These are phyloP conservation scores for Bipolaris sorokiniana DNA, from an alignment of 2,329 filamentous ascomycete genomes.

Conservation along the genomic window DNA sequence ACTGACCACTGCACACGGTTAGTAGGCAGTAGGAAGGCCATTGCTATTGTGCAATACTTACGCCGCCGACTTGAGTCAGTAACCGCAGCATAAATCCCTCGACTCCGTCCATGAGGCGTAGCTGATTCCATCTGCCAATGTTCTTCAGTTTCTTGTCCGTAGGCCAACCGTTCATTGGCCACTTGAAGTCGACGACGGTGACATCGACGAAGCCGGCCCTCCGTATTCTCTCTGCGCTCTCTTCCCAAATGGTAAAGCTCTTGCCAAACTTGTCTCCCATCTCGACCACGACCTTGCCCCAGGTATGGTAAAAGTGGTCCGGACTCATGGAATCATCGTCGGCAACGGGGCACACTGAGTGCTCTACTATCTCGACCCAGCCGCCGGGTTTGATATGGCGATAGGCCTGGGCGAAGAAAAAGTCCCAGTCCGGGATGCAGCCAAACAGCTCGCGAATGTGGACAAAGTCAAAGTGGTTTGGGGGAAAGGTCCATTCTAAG, in stretches of 20 bases:
- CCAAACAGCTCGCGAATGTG: slow-evolving; percentile 56
- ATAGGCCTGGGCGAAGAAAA: slow-evolving; percentile 49
- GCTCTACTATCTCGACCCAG: slow-evolving; percentile 53
- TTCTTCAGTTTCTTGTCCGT: slow-evolving; percentile 42
- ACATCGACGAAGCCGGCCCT: slow-evolving; percentile 46
- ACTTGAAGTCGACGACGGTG: slow-evolving; percentile 39
- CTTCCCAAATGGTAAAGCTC: slow-evolving; percentile 45
- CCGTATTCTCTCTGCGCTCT: slow-evolving; percentile 41
- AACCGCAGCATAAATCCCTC: slow-evolving; percentile 48
- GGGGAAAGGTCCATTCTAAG: slow-evolving; percentile 50
- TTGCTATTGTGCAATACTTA: slow-evolving; percentile 18
- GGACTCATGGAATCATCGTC: slow-evolving; percentile 50
- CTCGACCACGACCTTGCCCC: slow-evolving; percentile 44
- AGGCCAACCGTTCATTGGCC: slow-evolving; percentile 48
- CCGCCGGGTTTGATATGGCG: slow-evolving; percentile 50
- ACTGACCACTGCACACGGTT: slow-evolving; percentile 36
- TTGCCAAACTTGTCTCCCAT: slow-evolving; percentile 50
- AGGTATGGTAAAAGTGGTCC: slow-evolving; percentile 47
- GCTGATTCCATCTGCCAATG: slow-evolving; percentile 47
- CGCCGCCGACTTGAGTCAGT: slow-evolving; percentile 44
- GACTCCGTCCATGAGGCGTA: slow-evolving; percentile 45
- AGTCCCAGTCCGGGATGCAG: slow-evolving; percentile 55
- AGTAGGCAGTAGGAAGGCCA: neutral
- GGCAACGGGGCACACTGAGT: slow-evolving; percentile 48
- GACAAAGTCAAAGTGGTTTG: slow-evolving; percentile 52